Evolutionary conservation across 305 asterid genomes (phyloP).

Genomic region (Fraxinus ornus): DNA sequence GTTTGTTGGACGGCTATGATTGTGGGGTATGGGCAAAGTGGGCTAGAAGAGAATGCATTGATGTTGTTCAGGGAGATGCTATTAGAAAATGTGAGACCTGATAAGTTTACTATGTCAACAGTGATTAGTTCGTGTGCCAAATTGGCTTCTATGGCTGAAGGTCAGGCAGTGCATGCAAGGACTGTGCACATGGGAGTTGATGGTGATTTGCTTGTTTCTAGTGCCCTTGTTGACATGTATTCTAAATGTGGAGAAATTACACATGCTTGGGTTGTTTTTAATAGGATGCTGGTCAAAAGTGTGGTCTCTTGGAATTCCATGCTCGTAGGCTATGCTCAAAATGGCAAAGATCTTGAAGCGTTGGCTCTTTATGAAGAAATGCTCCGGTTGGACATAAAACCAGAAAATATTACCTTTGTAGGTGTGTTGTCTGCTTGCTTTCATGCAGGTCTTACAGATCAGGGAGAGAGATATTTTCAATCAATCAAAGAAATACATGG

Average conservation of each 20-base stretch:
- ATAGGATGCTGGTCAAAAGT: slow-evolving; percentile 1
- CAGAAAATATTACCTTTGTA: slow-evolving; percentile 14
- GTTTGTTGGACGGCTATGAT: slow-evolving; percentile 25
- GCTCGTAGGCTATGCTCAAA: slow-evolving; percentile 21
- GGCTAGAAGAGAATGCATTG: slow-evolving; percentile 22
- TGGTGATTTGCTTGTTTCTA: slow-evolving; percentile 21
- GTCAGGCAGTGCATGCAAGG: slow-evolving; percentile 12
- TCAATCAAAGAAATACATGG: slow-evolving; percentile 18
- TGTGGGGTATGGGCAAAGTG: slow-evolving; percentile 14
- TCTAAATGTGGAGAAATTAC: slow-evolving; percentile 23
- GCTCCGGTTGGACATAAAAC: slow-evolving; percentile 15
- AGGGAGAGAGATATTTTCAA: slow-evolving; percentile 11
- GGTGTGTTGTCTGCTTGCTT: slow-evolving; percentile 20
- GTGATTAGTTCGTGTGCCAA: slow-evolving; percentile 20
- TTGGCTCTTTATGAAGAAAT: slow-evolving; percentile 21
- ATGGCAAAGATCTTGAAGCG: slow-evolving; percentile 19
- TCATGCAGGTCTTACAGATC: slow-evolving; percentile 16
- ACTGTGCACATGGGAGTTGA: slow-evolving; percentile 16
- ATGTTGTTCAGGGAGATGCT: slow-evolving; percentile 16
- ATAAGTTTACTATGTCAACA: slow-evolving; percentile 15
- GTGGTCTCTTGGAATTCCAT: slow-evolving; percentile 23
- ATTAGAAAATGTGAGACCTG: slow-evolving; percentile 14
- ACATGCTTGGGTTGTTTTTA: slow-evolving; percentile 11
- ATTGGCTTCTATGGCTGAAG: slow-evolving; percentile 7
- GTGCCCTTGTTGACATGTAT: slow-evolving; percentile 26